Base-by-base conservation (phyloP, 352 stramenopile species). In the Phytophthora pistaciae region DNA sequence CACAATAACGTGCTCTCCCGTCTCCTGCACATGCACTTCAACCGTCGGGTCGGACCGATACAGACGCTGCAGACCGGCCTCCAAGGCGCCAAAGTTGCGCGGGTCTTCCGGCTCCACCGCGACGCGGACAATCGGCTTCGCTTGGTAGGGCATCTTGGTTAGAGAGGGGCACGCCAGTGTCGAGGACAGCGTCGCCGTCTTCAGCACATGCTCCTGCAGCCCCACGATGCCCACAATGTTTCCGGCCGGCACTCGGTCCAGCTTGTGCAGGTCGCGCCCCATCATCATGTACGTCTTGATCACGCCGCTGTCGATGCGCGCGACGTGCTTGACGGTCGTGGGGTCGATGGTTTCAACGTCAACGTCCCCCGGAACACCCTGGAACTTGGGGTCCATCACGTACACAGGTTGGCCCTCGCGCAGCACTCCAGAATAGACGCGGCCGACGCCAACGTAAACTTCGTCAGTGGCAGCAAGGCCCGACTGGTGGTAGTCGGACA, bases 221-320 rank as follows among this genome's bases (percentile, higher is more conserved):
- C 93, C 93, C 7, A 95, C 80, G 40, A 98, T 87, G 1, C 89
- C 93, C 4, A 98, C 86, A 38, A 98, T 96, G 68, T 98, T 98
- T 33, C 94, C 94, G 1, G 94, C 92, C 0, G 93, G 91, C 2
- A 98, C 93, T 18, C 78, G 76, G 14, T 83, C 65, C 8, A 97
- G 69, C 10, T 86, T 82, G 42, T 96, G 78, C 31, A 98, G 75
- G 55, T 97, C 92, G 0, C 91, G 84, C 0, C 92, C 93, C 94
- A 98, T 98, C 84, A 98, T 95, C 88, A 98, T 95, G 72, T 97
- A 97, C 8, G 91, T 80, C n/a, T 87, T 85, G 18, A 96, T 66
- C 21, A 88, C 55, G 27, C 77, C 80, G 6, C 66, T 71, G 11
- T 71, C 63, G 13, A 96, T 78, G 10, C 69, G 79, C 3, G 85